Percentiles rank a stretch among this genome's conserved stretches.
These are phyloP conservation scores for Blumeria graminis DNA, from an alignment of 2,329 filamentous ascomycete species.

Conservation along the genomic window DNA sequence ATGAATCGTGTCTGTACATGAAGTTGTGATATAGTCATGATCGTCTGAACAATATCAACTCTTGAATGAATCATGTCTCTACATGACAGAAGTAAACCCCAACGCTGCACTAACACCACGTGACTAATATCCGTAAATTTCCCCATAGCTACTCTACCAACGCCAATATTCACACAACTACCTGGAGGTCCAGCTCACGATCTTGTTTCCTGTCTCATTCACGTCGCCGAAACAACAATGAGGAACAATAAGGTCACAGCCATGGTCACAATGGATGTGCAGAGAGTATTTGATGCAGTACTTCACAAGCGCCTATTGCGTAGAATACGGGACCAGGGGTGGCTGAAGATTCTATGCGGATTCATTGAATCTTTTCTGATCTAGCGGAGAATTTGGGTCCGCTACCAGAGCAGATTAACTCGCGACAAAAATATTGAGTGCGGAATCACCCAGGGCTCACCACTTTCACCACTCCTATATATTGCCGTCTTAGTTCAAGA, in stretches of 20 bases:
- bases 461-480: not conserved
- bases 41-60: too few species aligned
- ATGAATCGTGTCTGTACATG: too few species aligned
- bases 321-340: not conserved
- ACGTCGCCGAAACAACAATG: not conserved
- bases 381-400: not conserved
- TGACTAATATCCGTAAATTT: too few species aligned
- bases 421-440: not conserved
- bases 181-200: not conserved
- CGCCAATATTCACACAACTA: too few species aligned
- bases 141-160: too few species aligned
- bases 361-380: not conserved
- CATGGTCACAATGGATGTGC: not conserved
- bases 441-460: not conserved
- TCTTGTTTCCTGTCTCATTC: not conserved
- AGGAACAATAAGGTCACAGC: not conserved
- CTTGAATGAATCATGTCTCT: too few species aligned
- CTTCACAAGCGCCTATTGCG: not conserved
- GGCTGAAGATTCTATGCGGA: not conserved
- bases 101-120: too few species aligned
- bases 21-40: too few species aligned
- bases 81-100: too few species aligned
- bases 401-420: not conserved
- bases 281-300: not conserved
- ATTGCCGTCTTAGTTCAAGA: not conserved